phyloP scores from a whole-genome alignment of 2,329 filamentous ascomycete species.

The Pseudogymnoascus sp. region DNA sequence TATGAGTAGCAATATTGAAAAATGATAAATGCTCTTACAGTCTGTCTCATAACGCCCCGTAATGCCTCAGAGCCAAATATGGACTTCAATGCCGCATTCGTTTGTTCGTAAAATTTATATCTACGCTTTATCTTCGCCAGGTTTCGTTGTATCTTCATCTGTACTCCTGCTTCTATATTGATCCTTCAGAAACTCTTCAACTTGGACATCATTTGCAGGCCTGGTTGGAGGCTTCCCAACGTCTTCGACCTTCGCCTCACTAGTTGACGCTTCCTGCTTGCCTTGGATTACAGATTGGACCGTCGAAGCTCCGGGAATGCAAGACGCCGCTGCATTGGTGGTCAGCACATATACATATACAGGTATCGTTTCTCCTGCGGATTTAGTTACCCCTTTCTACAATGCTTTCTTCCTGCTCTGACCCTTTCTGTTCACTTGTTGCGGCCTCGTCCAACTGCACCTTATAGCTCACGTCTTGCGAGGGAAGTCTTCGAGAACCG shows the following conservation, averaged over 20 bases:
- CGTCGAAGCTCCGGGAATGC: conserved; percentile 18
- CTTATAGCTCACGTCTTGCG: conserved; percentile 20
- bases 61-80: background rate
- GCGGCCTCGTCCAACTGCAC: conserved; percentile 22
- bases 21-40: background rate
- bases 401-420: conserved; percentile 13
- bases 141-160: background rate
- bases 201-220: conserved; percentile 25
- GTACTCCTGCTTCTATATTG: conserved; percentile 22
- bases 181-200: conserved; percentile 23
- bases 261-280: conserved; percentile 10
- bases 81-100: background rate
- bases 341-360: conserved; percentile 12
- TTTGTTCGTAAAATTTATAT: background rate
- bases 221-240: conserved; percentile 16
- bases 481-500: conserved; percentile 18
- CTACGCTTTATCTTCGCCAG: background rate
- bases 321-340: conserved; percentile 15
- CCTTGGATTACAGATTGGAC: conserved; percentile 13
- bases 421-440: background rate
- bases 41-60: background rate
- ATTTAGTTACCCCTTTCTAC: conserved; percentile 19
- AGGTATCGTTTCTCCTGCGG: background rate
- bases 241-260: conserved; percentile 5
- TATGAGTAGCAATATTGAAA: background rate